phyloP scores from a whole-genome alignment of 331 rosid species.

The Cydonia oblonga region DNA sequence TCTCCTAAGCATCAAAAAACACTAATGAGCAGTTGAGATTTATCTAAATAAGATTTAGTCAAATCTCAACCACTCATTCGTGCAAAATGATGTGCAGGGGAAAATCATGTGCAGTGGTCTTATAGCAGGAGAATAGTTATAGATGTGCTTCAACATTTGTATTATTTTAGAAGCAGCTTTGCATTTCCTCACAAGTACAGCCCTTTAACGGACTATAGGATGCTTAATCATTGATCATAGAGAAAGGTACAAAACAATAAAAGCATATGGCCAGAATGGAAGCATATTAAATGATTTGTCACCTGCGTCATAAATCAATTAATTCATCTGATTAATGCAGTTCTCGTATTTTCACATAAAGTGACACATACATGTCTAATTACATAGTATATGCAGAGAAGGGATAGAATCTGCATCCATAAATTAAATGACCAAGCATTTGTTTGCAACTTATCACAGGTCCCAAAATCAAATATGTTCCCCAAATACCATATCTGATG shows the following conservation, averaged over 20 bases:
- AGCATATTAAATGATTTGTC: background rate
- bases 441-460: background rate
- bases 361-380: background rate
- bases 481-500: background rate
- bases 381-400: background rate
- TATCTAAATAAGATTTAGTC: too few species aligned
- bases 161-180: background rate
- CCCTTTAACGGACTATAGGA: background rate
- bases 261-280: background rate
- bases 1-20: background rate
- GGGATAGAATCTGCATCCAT: background rate
- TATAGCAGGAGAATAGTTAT: background rate
- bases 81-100: too few species aligned
- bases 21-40: background rate
- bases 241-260: background rate
- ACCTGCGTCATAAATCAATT: background rate
- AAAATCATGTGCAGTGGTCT: background rate
- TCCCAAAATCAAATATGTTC: background rate
- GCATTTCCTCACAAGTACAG: background rate
- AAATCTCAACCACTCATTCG: background rate
- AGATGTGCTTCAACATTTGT: background rate
- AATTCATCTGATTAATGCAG: background rate
- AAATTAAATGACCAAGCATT: background rate
- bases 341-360: background rate
- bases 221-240: background rate